Base-by-base conservation (phyloP, 2,329 filamentous ascomycete genomes). In the Claviceps quebecensis region DNA sequence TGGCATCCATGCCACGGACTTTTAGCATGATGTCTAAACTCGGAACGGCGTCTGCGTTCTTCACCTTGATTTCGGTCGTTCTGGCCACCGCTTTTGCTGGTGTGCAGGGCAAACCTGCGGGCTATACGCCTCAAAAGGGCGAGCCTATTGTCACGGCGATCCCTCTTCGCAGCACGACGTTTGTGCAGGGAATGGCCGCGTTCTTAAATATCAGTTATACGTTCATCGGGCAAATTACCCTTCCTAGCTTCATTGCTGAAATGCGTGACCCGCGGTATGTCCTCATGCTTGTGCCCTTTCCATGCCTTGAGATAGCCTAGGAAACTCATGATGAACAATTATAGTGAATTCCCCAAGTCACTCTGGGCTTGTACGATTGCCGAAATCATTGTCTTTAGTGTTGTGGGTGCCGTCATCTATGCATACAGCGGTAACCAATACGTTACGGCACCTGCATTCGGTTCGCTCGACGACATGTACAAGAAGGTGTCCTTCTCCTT, bases 181-280 rank as follows among this genome's bases (percentile, higher is more conserved):
- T 94, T 58, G 86, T 95, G 3, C 72, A 76, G 2, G 89, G 83
- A 22, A 83, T 95, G 75, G 88, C 82, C 50, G 90, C 90, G 0
- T 95, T 95, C 68, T 76, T 96, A 65, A 96, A 96, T 68, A 96
- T 96, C 63, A 87, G 83, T 68, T 96, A 95, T 65, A 95, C 90
- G 0, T 95, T 96, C 63, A 95, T 96, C 58, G 90, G 90, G 0
- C 90, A 96, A 65, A 95, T 95, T 60, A 95, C 90, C 0, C 75
- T 96, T 14, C 90, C 90, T 0, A 91, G 86, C 59, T 96, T 96
- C 71, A 96, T 96, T 57, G 89, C 90, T 3, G 90, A 96, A 67
- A 96, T 96, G 90, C 86, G 72, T 52, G 74, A 82, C 29, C 78
- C 79, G 1, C 65, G 68, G 70, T 72, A 60, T 47, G 66, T 41